Evolutionary conservation across 2,329 filamentous ascomycete species (phyloP), one percentile per base, ranked within the genome.

Genomic region (Calonectria pauciramosa): DNA sequence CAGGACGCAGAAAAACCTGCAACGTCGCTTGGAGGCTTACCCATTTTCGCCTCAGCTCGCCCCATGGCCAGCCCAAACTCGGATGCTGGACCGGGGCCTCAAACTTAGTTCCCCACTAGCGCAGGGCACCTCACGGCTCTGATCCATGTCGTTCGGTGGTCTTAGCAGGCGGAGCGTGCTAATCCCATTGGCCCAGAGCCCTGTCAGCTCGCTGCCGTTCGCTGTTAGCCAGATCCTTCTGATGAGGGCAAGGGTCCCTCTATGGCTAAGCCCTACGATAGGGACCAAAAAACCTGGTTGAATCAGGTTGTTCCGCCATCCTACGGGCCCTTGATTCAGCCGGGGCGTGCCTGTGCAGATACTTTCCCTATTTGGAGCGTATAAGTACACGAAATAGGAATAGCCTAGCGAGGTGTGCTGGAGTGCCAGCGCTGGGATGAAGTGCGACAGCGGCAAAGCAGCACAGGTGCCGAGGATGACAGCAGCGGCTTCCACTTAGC

Each of bases 221-320:
- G 9, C 23, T 38, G 44, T 26, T 34, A 20, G 38, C 34, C 34
- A 63, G 56, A 63, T 63, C 56, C 56, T 63, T 63, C 56, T 26
- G 56, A 23, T 5, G 26, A 18, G 36, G 13, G 36, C 36, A 26
- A 28, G 56, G 56, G 23, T 38, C 16, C 38, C 34, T 36, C 23
- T 5, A 36, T 63, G 34, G 56, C 56, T 63, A 63, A 63, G 56
- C 56, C 56, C 56, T 63, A 63, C 56, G 13, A 63, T 63, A 63
- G 56, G 56, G 56, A 63, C 56, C 36, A 63, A 41, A 36, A 28
- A 38, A 26, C 34, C 56, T 63, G 56, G 56, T 26, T 38, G 56
- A 63, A 63, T 63, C 56, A 63, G 26, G 56, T 26, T 28, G 56
- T 36, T 41, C 56, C 56, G 34, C 56, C 38, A 63, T 63, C 56